Base-by-base conservation (phyloP, 352 stramenopile species). In the Globisporangium spinosum region DNA sequence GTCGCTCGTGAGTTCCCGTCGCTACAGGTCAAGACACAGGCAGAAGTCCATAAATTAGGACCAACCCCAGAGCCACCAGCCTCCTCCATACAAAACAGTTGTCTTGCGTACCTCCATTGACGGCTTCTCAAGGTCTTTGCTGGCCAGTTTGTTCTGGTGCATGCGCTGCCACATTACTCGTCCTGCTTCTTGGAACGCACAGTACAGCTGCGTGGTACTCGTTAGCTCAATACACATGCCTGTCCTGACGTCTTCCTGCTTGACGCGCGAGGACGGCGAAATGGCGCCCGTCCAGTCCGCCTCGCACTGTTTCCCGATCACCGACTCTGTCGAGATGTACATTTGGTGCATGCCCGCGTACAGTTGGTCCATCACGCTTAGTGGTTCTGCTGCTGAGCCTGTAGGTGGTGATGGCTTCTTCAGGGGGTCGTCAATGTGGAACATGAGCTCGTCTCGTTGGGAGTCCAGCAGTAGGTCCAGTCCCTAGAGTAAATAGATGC, bases 131-230 rank as follows among this genome's bases (percentile, higher is more conserved):
- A 23, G 10, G 25, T 35, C 17, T 22, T n/a, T 23, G 0, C 32
- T 29, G 5, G 38, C 10, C 22, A 23, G 20, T n/a, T 38, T 38
- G 20, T 70, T 0, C 38, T 45, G 38, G 65, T 65, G 17, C 67
- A 64, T 17, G 59, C 65, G 20, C 54, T 51, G 34, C 58, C 68
- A 25, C 53, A 29, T 10, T 43, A 17, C 2, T 8, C 53, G n/a
- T 25, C 56, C 51, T 58, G 15, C 66, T 51, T 68, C 71, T 71
- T 29, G 53, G 3, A 69, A 29, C 27, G 1, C 12, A 13, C 38
- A 77, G 47, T 20, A 23, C n/a, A 61, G 43, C n/a, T 13, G 35
- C 15, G 45, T 6, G n/a, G 3, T 35, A 15, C 27, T 54, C 7
- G 15, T 34, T 15, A 59, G 27, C 49, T 71, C 64, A 32, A 67